Percentiles rank a stretch among this genome's conserved stretches.
Evolutionary conservation across 129 eudicot genomes (phyloP).

Genomic region (Scalesia atractyloides): DNA sequence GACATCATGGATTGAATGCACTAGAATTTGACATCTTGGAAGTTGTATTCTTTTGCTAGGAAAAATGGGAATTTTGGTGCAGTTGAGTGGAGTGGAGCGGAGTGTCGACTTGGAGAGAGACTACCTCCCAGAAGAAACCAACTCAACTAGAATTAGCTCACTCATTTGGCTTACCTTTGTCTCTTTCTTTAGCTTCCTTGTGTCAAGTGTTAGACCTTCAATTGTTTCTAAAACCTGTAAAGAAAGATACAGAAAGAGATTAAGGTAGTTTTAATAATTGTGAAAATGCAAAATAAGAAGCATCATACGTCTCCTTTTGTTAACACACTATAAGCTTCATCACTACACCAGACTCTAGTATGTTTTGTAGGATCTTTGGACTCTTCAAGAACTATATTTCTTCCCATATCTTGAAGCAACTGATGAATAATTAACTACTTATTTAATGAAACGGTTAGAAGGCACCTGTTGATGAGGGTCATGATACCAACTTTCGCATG

Average conservation of each 20-base stretch:
- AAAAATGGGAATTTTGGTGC: background rate
- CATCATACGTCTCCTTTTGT: conserved; percentile 8
- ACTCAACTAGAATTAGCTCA: background rate
- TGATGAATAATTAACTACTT: conserved; percentile 34
- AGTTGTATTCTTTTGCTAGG: background rate
- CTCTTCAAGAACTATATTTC: conserved; percentile 16
- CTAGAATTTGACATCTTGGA: too few species aligned
- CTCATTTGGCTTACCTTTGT: background rate
- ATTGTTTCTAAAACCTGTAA: conserved; percentile 21
- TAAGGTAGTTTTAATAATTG: background rate
- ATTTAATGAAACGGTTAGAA: conserved; percentile 25
- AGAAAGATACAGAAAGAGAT: background rate
- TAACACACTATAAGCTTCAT: conserved; percentile 23
- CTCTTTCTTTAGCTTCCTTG: conserved; percentile 2
- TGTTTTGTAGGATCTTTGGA: conserved; percentile 19
- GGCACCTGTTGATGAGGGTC: conserved; percentile 20
- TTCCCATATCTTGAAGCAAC: conserved; percentile 34
- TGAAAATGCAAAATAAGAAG: background rate
- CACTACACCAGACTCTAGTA: conserved; percentile 28
- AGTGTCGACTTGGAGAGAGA: background rate
- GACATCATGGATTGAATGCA: too few species aligned
- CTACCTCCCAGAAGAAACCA: background rate
- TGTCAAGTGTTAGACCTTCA: conserved; percentile 31
- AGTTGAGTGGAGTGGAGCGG: background rate
- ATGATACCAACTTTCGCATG: conserved; percentile 22